Evolutionary conservation across 2,329 filamentous ascomycete genomes (phyloP).

Genomic region (Chaetomiaceae sp.): DNA sequence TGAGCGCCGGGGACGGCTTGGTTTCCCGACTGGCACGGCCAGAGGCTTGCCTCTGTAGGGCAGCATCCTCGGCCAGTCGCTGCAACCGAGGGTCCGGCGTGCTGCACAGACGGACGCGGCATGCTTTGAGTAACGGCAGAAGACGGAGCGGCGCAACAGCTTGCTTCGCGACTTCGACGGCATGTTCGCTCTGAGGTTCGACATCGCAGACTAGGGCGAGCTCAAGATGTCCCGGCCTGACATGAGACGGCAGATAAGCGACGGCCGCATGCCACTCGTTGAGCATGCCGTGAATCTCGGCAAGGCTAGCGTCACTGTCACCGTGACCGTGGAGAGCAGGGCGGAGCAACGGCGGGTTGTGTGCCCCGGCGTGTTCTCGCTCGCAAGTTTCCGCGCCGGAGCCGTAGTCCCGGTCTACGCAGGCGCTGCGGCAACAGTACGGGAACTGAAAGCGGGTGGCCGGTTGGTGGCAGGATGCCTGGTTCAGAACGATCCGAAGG

Average conservation of each 20-base stretch:
- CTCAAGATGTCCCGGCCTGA: neutral
- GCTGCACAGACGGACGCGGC: neutral
- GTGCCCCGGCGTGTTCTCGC: neutral
- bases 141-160: neutral
- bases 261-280: neutral
- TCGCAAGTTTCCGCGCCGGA: neutral
- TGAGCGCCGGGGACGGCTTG: too few species aligned
- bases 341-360: neutral
- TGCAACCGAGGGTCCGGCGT: neutral
- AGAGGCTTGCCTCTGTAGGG: too few species aligned
- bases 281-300: neutral
- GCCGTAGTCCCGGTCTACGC: neutral
- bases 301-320: too few species aligned
- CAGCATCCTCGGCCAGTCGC: neutral
- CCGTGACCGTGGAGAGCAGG: neutral
- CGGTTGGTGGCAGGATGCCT: neutral
- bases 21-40: too few species aligned
- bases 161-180: neutral
- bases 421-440: neutral
- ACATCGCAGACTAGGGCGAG: neutral
- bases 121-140: neutral
- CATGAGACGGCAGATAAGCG: neutral
- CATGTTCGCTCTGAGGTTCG: neutral
- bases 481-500: neutral
- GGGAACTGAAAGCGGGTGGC: too few species aligned